These are phyloP conservation scores for Austropuccinia psidii DNA, from an alignment of 1,284 basidiomycete species.

Conservation along the genomic window DNA sequence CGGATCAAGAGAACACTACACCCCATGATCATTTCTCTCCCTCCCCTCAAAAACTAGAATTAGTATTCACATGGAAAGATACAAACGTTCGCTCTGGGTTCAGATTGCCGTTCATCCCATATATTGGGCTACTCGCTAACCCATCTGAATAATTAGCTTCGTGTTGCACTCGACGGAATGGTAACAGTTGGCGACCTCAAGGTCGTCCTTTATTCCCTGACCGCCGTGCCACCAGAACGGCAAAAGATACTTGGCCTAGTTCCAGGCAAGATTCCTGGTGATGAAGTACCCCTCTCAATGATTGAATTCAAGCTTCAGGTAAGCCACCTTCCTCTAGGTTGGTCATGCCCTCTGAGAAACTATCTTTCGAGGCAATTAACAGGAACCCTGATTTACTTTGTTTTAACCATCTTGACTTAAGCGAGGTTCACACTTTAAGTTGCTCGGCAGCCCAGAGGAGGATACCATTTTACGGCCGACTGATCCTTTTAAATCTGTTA, in stretches of 20 bases:
- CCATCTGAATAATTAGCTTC: conserved; percentile 3
- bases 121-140: too few relatives aligned
- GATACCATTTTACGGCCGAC: background rate
- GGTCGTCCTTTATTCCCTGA: conserved; percentile 57
- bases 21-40: too few relatives aligned
- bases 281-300: conserved; percentile 58
- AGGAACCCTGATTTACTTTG: background rate
- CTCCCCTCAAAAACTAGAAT: conserved; percentile 1
- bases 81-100: conserved; percentile 19
- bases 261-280: conserved; percentile 71
- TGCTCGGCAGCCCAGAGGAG: conserved; percentile 33
- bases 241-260: conserved; percentile 83
- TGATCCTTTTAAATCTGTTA: background rate
- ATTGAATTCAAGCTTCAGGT: conserved; percentile 42
- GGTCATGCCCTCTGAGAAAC: too few relatives aligned
- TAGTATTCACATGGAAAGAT: conserved; percentile 20
- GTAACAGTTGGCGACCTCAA: conserved; percentile 40
- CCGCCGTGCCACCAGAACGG: conserved; percentile 70
- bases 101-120: too few relatives aligned
- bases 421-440: conserved; percentile 18
- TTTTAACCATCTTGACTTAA: conserved; percentile 26
- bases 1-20: too few relatives aligned
- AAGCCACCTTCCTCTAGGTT: conserved; percentile 44
- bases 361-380: background rate
- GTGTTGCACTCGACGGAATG: conserved; percentile 16